Evolutionary conservation across 768 basidiomycete genomes (phyloP).

Genomic region (Rhizopogon rudus): DNA sequence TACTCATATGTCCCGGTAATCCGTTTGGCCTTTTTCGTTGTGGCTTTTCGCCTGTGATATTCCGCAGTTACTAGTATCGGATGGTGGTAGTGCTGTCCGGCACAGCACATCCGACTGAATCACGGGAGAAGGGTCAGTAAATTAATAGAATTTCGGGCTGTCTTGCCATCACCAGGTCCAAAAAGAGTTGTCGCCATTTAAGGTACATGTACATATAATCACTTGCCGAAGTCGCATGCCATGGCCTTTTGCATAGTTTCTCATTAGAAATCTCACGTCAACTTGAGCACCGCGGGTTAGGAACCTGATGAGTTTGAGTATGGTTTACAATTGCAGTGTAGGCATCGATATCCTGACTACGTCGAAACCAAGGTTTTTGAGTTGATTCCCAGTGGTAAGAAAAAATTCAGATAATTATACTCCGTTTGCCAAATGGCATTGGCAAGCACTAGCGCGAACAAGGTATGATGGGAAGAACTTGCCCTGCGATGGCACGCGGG

Average conservation of each 20-base stretch:
- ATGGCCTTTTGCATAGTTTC: neutral
- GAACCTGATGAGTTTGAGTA: neutral
- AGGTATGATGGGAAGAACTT: neutral
- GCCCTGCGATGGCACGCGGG: neutral
- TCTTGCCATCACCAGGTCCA: neutral
- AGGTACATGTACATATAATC: neutral
- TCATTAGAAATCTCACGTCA: constrained; percentile 1
- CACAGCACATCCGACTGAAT: neutral
- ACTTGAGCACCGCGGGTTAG: neutral
- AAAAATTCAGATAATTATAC: neutral
- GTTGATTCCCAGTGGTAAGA: too few relatives aligned
- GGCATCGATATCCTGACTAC: neutral
- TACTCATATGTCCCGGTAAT: neutral
- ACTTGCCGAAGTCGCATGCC: constrained; percentile 2
- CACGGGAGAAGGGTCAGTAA: neutral
- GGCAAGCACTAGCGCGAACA: neutral
- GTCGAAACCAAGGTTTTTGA: neutral
- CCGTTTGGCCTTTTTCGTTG: neutral
- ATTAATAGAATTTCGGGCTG: neutral
- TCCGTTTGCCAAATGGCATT: neutral
- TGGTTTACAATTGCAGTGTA: neutral
- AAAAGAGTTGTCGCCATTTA: neutral
- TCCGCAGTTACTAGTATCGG: neutral
- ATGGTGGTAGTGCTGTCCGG: neutral
- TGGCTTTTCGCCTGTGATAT: too few relatives aligned